Conservation (phyloP, 352 stramenopile genomes). For the Aphanomyces stellatus region DNA sequence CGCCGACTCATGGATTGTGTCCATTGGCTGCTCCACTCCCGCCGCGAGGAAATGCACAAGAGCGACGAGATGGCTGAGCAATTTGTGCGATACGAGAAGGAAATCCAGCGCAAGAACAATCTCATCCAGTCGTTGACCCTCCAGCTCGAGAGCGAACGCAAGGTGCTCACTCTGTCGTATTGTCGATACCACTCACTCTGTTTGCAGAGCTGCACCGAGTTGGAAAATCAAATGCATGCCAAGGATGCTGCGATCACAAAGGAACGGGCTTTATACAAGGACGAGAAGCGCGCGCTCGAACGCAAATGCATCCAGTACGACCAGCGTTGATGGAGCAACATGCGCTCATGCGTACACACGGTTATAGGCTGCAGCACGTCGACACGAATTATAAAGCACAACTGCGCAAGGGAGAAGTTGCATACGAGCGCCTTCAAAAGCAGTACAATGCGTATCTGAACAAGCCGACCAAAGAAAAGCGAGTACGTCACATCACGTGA, state of each 20-base stretch:
- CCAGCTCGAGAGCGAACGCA: conserved; percentile 36
- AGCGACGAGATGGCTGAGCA: conserved; percentile 44
- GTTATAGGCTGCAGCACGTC: conserved; percentile 59
- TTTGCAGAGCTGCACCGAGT: conserved; percentile 40
- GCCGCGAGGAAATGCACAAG: conserved; percentile 41
- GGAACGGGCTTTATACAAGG: conserved; percentile 43
- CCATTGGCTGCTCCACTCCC: conserved; percentile 52
- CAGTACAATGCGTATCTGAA: conserved; percentile 7
- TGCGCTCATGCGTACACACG: conserved; percentile 13
- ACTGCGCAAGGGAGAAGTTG: conserved; percentile 57
- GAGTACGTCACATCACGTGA: neutral
- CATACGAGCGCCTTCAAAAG: conserved; percentile 67
- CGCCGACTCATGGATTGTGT: conserved; percentile 57
- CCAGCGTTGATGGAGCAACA: neutral
- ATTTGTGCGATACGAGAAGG: conserved; percentile 34
- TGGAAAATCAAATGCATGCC: conserved; percentile 52
- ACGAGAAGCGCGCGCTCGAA: conserved; percentile 60
- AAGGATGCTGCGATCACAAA: conserved; percentile 42
- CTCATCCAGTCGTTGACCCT: conserved; percentile 33
- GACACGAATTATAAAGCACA: conserved; percentile 70
- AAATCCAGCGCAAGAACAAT: conserved; percentile 43
- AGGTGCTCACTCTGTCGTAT: neutral
- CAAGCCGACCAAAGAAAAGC: conserved; percentile 3
- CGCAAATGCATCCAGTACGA: conserved; percentile 48
- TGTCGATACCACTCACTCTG: neutral